Evolutionary conservation across 1,284 basidiomycete species (phyloP).

Genomic region (Trichosporon sp.): DNA sequence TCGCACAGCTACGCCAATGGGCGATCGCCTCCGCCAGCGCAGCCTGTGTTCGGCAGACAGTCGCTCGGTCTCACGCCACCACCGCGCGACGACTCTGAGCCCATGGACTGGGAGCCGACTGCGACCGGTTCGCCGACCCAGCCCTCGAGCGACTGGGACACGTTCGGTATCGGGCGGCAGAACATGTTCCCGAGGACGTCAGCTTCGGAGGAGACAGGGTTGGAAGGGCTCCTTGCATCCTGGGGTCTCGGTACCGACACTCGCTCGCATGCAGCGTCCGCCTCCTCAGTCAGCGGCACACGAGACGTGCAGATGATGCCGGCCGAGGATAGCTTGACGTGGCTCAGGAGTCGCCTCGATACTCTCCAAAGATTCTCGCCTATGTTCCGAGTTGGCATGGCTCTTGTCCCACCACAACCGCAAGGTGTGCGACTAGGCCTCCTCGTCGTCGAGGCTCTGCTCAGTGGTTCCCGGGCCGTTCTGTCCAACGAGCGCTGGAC

Average conservation of each 20-base stretch:
- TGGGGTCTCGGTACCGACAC: slow-evolving; percentile 30
- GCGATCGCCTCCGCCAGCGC: slow-evolving; percentile 5
- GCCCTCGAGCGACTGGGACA: slow-evolving; percentile 33
- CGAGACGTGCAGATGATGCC: neutral
- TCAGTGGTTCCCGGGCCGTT: neutral
- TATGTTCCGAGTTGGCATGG: neutral
- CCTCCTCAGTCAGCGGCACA: neutral
- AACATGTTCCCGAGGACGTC: slow-evolving; percentile 31
- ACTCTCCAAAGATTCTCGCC: neutral
- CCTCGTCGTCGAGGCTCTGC: neutral
- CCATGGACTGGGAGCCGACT: slow-evolving; percentile 45
- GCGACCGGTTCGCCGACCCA: slow-evolving; percentile 9
- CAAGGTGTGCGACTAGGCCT: neutral
- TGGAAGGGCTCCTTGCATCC: slow-evolving; percentile 35
- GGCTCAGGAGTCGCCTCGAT: neutral
- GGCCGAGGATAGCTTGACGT: neutral
- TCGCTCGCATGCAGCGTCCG: neutral
- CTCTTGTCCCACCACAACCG: neutral
- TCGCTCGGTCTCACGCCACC: slow-evolving; percentile 15
- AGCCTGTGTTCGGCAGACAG: slow-evolving; percentile 34
- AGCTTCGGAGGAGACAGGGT: slow-evolving; percentile 35
- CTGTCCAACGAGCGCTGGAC: neutral
- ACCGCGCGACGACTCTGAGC: slow-evolving; percentile 14
- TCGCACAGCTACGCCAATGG: no score
- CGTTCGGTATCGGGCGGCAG: slow-evolving; percentile 35